Evolutionary conservation across 2,329 filamentous ascomycete species (phyloP), one percentile per base, ranked within the genome.

Genomic region (Paradendryphiella salina): DNA sequence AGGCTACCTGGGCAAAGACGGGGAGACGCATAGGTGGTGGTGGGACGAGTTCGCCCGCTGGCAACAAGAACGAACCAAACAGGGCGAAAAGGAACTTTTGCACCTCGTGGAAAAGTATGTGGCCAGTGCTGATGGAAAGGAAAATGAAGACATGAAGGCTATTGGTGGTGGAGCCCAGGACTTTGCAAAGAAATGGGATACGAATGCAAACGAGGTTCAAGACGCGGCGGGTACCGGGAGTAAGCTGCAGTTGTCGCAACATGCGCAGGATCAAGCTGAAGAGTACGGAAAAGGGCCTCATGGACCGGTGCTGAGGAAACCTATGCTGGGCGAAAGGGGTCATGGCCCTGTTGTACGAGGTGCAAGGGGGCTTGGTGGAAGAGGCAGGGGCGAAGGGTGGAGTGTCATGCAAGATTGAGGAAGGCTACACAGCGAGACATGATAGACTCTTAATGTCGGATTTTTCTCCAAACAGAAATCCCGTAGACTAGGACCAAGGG

Each of bases 21-120:
- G 79, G 0, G 75, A 71, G 36, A 80, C 79, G 36, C 79, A 82
- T 66, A 58, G 51, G 20, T 80, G 79, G 79, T 82, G 80, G 80
- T 82, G 79, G 79, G 62, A 73, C 13, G 67, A 74, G 35, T 81
- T 73, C 51, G 69, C 64, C 7, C 60, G 62, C 1, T 81, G 79
- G 79, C 61, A 65, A 13, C 28, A 45, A 4, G 65, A 69, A 44
- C 65, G 69, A 38, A 49, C 57, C 33, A 32, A 11, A 9, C 48
- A 58, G 29, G 62, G 60, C 0, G 65, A 65, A 21, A 46, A 40
- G 1, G 59, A 65, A 3, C 32, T 67, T 29, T 6, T 71, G 17
- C 36, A 35, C 0, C 52, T 45, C 3, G 62, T 67, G 21, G 50
- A 50, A 4, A 57, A 52, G 39, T 69, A 65, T 54, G 65, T 66